Evolutionary conservation across 805 yeast species (phyloP).

Genomic region (Wickerhamomyces strasburgensis): DNA sequence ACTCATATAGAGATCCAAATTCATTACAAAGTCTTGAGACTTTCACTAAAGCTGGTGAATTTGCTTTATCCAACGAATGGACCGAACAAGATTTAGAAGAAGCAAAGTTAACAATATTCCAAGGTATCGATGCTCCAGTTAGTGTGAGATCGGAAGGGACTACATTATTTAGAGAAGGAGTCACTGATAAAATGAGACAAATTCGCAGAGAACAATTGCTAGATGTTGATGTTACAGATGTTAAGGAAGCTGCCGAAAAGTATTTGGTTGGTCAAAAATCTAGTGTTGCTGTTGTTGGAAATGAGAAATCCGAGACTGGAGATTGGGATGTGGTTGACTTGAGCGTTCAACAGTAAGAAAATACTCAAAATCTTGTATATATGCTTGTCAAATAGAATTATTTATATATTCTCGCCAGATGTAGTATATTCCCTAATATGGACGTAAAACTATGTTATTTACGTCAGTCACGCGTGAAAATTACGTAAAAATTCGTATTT

Average conservation of each 20-base stretch:
- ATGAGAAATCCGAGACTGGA: conserved; percentile 9
- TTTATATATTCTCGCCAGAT: too few relatives aligned
- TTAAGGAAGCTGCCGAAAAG: conserved; percentile 60
- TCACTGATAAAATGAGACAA: conserved; percentile 77
- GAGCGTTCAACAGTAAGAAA: conserved; percentile 3
- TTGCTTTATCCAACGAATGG: conserved; percentile 49
- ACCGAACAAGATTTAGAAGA: conserved; percentile 66
- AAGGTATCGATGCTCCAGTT: conserved; percentile 84
- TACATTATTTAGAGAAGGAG: conserved; percentile 56
- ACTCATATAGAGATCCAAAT: conserved; percentile 93
- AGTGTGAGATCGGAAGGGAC: conserved; percentile 78
- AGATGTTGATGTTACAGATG: conserved; percentile 57
- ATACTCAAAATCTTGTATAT: conserved; percentile 1
- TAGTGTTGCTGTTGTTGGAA: conserved; percentile 44
- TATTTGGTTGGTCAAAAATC: conserved; percentile 40
- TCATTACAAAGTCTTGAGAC: conserved; percentile 63
- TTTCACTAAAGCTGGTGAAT: conserved; percentile 47
- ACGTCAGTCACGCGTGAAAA: too few relatives aligned
- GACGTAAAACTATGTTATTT: too few relatives aligned
- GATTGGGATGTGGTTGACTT: conserved; percentile 22
- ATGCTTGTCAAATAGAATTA: neutral
- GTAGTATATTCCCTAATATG: too few relatives aligned
- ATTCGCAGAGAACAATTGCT: conserved; percentile 69
- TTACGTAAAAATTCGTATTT: too few relatives aligned
- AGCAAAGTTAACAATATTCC: conserved; percentile 89